Evolutionary conservation across 805 yeast genomes (phyloP), one percentile per base, ranked within the genome.

Genomic region (Candida xiaguanensis): DNA sequence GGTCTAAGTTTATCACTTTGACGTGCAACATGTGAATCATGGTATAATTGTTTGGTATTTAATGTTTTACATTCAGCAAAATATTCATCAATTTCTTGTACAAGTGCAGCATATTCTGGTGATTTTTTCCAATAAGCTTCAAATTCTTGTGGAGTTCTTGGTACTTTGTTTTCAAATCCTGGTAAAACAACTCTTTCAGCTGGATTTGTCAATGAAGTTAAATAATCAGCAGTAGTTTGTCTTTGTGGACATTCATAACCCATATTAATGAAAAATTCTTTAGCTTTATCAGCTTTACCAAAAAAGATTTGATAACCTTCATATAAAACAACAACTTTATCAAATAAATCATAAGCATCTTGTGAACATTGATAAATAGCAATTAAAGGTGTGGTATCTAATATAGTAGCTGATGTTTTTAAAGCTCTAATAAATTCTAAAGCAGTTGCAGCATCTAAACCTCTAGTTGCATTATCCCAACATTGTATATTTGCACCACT

Each of bases 381-480:
- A 40, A 80, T 79, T 45, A 80, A 58, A 11, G 83, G 78, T n/a
- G 83, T 70, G 8, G 74, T 63, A 33, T 75, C 69, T 45, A 74
- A 59, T 55, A 79, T 57, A 46, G 78, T 75, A 2, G 85, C 78
- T 8, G 77, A 70, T 2, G 80, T 70, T 61, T 80, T 75, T 43
- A 80, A 65, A 19, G 82, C 75, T 51, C 77, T 73, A 18, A 75
- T 72, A 45, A 76, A 80, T 58, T 80, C 86, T 43, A 80, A 67
- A 12, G 86, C 86, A 14, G 85, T 80, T 12, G 85, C 78, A 8
- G 85, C 75, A 61, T 80, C 86, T 48, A 80, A 66, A 58, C 86
- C 86, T 59, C 85, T 71, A 13, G 86, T 80, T 17, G 85, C 81
- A 49, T 80, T 80, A 61, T 80, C 86, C 76, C 80, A 80, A 46